Conservation (phyloP, 2,329 filamentous ascomycete species). For the Penicillium digitatum region DNA sequence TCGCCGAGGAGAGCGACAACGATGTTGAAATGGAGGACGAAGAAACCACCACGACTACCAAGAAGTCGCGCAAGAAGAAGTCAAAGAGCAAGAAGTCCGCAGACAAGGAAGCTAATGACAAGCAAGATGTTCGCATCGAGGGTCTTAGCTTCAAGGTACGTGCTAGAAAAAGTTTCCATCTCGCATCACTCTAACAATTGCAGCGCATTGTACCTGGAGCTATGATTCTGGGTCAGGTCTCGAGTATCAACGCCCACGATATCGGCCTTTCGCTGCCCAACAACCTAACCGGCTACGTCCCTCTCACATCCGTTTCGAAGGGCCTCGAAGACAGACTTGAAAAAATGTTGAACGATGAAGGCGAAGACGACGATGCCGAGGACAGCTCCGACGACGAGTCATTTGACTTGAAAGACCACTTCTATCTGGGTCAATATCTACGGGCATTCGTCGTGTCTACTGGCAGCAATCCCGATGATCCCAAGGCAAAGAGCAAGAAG, state of each 20-base stretch:
- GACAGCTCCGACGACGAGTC: slow-evolving; percentile 51
- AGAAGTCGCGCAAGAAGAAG: slow-evolving; percentile 40
- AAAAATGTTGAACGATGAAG: slow-evolving; percentile 57
- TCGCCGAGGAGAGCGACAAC: slow-evolving; percentile 56
- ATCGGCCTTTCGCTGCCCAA: slow-evolving; percentile 83
- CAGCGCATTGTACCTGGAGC: slow-evolving; percentile 82
- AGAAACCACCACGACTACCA: slow-evolving; percentile 36
- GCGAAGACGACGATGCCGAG: slow-evolving; percentile 54
- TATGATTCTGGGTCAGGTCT: slow-evolving; percentile 80
- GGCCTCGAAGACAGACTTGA: slow-evolving; percentile 73
- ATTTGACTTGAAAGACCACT: slow-evolving; percentile 70
- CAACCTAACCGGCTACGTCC: slow-evolving; percentile 83
- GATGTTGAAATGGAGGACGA: slow-evolving; percentile 50
- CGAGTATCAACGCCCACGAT: slow-evolving; percentile 73
- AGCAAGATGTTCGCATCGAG: slow-evolving; percentile 67
- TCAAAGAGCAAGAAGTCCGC: slow-evolving; percentile 50
- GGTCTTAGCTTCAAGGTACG: slow-evolving; percentile 82
- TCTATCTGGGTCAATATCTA: slow-evolving; percentile 80
- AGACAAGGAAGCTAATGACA: slow-evolving; percentile 48
- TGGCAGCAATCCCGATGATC: slow-evolving; percentile 49
- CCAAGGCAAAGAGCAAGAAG: slow-evolving; percentile 64
- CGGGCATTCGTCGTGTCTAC: slow-evolving; percentile 79
- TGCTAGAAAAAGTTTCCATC: not conserved
- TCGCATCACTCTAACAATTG: slow-evolving; percentile 32
- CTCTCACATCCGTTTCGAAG: slow-evolving; percentile 87